Percentiles rank a stretch among this genome's conserved stretches.
phyloP scores from a whole-genome alignment of 1,139 yeast species.

The Schizosaccharomyces versatilis region DNA sequence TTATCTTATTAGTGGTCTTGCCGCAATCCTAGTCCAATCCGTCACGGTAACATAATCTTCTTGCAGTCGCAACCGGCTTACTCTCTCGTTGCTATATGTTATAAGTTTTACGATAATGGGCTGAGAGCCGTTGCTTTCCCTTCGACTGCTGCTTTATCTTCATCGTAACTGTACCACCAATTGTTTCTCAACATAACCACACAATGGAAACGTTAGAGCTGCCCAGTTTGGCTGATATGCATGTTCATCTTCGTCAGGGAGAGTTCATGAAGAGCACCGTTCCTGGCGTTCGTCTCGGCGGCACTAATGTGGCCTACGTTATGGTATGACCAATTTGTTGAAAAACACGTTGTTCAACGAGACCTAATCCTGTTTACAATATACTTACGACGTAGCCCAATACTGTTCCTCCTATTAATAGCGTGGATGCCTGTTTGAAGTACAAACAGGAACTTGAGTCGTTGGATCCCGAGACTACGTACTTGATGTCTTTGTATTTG shows the following conservation, averaged over 20 bases:
- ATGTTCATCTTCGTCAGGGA: slow-evolving; percentile 87
- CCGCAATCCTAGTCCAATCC: no score
- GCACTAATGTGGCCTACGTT: slow-evolving; percentile 70
- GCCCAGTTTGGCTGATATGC: slow-evolving; percentile 48
- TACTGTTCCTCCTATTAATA: slow-evolving; percentile 73
- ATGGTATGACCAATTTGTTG: slow-evolving; percentile 26
- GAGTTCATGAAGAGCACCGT: slow-evolving; percentile 76
- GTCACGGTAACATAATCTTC: no score
- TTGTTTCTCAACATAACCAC: no score
- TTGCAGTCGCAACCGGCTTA: no score
- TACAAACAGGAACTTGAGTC: slow-evolving; percentile 43
- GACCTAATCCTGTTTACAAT: not conserved
- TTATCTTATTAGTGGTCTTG: no score
- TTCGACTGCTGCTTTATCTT: no score
- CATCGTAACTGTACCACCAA: no score
- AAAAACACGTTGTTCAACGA: no score
- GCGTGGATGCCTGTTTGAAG: slow-evolving; percentile 46
- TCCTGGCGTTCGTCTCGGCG: slow-evolving; percentile 78
- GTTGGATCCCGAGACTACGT: slow-evolving; percentile 67
- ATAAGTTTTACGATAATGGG: no score
- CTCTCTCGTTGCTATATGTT: no score
- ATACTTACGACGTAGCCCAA: slow-evolving; percentile 31
- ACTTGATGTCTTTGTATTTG: slow-evolving; percentile 74
- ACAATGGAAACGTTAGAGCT: not conserved
- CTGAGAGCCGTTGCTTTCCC: no score